phyloP scores from a whole-genome alignment of 2,329 filamentous ascomycete species.

The Coniochaeta sp. region DNA sequence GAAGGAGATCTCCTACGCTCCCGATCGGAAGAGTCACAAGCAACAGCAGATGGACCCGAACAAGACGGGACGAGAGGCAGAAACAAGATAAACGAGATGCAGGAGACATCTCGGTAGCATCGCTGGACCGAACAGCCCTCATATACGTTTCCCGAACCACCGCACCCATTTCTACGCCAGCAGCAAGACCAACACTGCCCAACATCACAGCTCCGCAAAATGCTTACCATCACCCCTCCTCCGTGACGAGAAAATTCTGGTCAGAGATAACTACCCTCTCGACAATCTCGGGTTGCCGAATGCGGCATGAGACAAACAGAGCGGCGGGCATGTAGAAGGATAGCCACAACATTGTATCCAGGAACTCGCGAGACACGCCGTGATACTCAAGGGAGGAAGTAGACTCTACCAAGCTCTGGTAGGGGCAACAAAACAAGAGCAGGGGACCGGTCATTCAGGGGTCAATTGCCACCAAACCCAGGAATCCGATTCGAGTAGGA shows the following conservation, averaged over 20 bases:
- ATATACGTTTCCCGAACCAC: background rate
- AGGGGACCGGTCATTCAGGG: background rate
- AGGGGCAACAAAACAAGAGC: background rate
- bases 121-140: background rate
- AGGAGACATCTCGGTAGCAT: background rate
- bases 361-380: background rate
- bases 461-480: background rate
- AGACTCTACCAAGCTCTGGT: background rate
- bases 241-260: background rate
- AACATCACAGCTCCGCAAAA: background rate
- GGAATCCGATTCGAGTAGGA: slow-evolving; percentile 1
- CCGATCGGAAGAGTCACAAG: too few species aligned
- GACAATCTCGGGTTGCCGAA: background rate
- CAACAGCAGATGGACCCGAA: background rate
- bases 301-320: background rate
- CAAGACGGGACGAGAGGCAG: background rate
- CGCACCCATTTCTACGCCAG: too few species aligned
- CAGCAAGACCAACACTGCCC: too few species aligned
- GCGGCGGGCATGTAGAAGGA: background rate
- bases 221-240: background rate
- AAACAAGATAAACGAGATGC: background rate
- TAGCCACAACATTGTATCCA: background rate
- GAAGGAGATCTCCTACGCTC: background rate
- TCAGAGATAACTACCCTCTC: background rate
- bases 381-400: background rate